Conservation (phyloP, 805 yeast genomes). For the Metschnikowia santaceciliae region DNA sequence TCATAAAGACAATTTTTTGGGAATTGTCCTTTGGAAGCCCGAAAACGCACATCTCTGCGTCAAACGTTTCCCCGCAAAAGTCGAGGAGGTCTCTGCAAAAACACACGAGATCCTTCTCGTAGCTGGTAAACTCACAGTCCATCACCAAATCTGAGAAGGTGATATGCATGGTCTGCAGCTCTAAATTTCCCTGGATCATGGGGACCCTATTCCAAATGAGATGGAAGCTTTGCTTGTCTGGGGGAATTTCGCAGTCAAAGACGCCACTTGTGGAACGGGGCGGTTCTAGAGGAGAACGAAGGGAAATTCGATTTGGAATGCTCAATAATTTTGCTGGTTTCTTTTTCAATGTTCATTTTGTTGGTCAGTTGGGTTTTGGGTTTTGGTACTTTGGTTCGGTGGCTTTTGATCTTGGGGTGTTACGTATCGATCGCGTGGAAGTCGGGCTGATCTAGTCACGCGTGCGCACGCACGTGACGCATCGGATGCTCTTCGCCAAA, state of each 20-base stretch:
- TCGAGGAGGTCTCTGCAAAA: conserved; percentile 3
- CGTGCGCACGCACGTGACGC: conserved; percentile 1
- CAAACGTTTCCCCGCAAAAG: neutral
- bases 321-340: neutral
- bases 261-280: conserved; percentile 20
- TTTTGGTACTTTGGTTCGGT: too few relatives aligned
- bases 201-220: neutral
- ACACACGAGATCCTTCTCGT: neutral
- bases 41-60: conserved; percentile 2
- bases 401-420: neutral
- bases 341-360: neutral
- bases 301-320: neutral
- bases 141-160: neutral
- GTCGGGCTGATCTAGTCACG: neutral
- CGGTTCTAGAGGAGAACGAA: neutral
- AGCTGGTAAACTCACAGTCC: neutral
- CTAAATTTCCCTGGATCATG: neutral
- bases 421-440: neutral
- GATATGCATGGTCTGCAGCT: neutral
- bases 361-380: neutral
- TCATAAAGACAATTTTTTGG: conserved; percentile 1
- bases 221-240: neutral
- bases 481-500: conserved; percentile 1
- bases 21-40: conserved; percentile 7
- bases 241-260: conserved; percentile 28